Evolutionary conservation across 768 basidiomycete genomes (phyloP), one percentile per base, ranked within the genome.

Genomic region (Psilocybe tampanensis): DNA sequence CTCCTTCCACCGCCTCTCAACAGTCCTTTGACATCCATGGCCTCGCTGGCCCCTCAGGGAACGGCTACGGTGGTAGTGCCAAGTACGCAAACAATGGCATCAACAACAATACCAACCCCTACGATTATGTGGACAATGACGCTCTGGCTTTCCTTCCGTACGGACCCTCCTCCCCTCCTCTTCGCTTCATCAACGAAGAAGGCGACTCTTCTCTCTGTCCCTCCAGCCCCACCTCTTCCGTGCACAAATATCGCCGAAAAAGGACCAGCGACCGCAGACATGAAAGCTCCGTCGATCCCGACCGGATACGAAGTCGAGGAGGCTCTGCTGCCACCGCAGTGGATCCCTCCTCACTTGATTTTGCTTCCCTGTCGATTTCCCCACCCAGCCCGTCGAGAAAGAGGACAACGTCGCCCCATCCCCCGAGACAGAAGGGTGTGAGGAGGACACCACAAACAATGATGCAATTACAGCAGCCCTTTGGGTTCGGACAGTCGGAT

Each of bases 141-240:
- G 62, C 72, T 19, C 67, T 76, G 26, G 64, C 74, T 13, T 77
- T 76, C 60, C 74, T 76, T 54, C 76, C 75, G 2, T 68, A 75
- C 47, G 60, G 74, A 0, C 72, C 74, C 36, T 67, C 70, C 15
- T 50, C 65, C 19, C 70, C 65, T 19, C 26, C 55, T 19, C 50
- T 19, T 21, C 53, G 8, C 42, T 22, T 36, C 54, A 32, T 39
- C 23, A 39, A 23, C 29, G 21, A 15, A 13, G 21, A 36, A n/a
- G 51, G 41, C 26, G 52, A 57, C 55, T 47, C 47, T 44, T 49
- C 29, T n/a, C n/a, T n/a, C 29, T 5, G 29, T 9, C 29, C 29
- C 9, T 5, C 29, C 5, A 29, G 29, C 29, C 29, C 29, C 29
- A 29, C 29, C 9, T 29, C 58, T 17, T 36, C 58, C 7, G 42